These are phyloP conservation scores for Magnolia changhungtana DNA, from an alignment of 164 flowering plant species.

Conservation along the genomic window DNA sequence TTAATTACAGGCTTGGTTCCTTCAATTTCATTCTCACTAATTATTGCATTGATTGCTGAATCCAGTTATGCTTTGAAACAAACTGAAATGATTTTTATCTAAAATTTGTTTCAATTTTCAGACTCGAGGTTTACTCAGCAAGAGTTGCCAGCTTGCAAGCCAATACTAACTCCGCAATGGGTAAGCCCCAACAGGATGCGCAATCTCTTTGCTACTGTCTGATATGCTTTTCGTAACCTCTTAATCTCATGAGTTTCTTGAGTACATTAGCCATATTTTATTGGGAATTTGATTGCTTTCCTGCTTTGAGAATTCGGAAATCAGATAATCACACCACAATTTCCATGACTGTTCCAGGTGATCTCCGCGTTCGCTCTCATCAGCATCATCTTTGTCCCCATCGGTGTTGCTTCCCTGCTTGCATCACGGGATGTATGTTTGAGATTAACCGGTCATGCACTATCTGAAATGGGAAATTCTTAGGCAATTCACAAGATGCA, in stretches of 20 bases:
- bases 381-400: slow-evolving; percentile 73
- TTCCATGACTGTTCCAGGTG: slow-evolving; percentile 48
- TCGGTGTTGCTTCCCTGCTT: slow-evolving; percentile 75
- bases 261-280: neutral
- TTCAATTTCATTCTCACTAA: too few species aligned
- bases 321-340: too few species aligned
- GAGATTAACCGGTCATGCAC: neutral
- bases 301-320: neutral
- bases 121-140: slow-evolving; percentile 87
- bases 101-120: neutral
- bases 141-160: slow-evolving; percentile 98
- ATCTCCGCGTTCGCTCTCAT: slow-evolving; percentile 73
- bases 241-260: neutral
- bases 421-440: slow-evolving; percentile 80
- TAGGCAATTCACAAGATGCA: neutral
- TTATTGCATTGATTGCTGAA: neutral
- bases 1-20: too few species aligned
- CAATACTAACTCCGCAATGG: slow-evolving; percentile 92
- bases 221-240: neutral
- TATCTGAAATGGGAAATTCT: neutral
- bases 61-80: neutral
- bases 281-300: neutral
- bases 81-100: neutral
- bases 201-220: neutral
- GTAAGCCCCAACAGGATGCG: slow-evolving; percentile 25